Evolutionary conservation across 2,329 filamentous ascomycete species (phyloP), one percentile per base, ranked within the genome.

Genomic region (Didymella pinodella): DNA sequence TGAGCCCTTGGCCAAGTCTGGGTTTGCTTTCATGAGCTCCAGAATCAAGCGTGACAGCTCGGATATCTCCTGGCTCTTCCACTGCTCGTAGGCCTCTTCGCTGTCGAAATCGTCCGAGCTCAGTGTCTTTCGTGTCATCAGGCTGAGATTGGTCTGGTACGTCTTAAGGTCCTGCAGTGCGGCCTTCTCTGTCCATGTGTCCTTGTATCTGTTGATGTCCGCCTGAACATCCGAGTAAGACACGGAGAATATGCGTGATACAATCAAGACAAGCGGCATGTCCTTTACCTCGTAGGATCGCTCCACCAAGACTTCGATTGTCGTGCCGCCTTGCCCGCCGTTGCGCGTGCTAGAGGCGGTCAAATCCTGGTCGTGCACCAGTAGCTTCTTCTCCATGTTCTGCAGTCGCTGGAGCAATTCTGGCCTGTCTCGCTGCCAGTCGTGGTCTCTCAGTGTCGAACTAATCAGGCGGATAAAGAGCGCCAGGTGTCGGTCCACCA

Each of bases 31-130:
- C 40, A 98, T 82, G 63, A 99, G 92, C 36, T 93, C 91, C 68
- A 96, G 84, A 84, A 99, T 95, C 87, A 98, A 93, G 67, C 95
- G 91, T 6, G 93, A 95, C 41, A 99, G 81, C 67, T 96, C 92
- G 12, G 90, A 90, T 3, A 86, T 86, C 76, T 99, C 95, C n/a
- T 88, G 86, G 73, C 91, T 94, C 76, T 93, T 96, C 95, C 95
- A 99, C 43, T 87, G 83, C 64, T 93, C 88, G 74, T 93, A 99
- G 3, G 90, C 89, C 60, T 96, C 93, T 56, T 97, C 92, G 18
- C 90, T 79, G 61, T 97, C 92, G 76, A 99, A 99, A 75, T 99
- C 94, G 47, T 93, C 88, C 66, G 86, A 89, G 57, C 89, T 87
- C 48, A 99, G 78, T 0, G 94, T 93, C 58, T 84, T 91, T 45